Conservation (phyloP, 2,329 filamentous ascomycete species). For the Fusarium brachygibbosum region DNA sequence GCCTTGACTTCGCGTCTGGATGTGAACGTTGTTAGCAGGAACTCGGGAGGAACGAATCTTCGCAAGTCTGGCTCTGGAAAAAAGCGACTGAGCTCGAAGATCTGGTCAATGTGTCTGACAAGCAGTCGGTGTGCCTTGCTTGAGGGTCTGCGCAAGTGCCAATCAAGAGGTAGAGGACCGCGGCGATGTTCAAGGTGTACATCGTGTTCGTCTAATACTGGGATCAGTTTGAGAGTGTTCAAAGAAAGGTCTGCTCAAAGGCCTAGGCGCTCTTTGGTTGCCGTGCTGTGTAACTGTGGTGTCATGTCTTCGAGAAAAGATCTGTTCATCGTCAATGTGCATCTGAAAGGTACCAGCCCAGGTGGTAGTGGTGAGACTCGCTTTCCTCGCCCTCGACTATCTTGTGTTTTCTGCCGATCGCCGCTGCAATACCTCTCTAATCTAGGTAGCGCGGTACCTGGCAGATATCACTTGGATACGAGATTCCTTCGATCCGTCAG, state of each 20-base stretch:
- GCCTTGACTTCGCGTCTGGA: neutral
- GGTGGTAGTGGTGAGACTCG: neutral
- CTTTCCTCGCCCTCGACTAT: neutral
- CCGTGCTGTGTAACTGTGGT: neutral
- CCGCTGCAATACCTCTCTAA: neutral
- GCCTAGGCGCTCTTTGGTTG: neutral
- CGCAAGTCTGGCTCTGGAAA: neutral
- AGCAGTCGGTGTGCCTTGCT: neutral
- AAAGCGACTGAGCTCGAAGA: neutral
- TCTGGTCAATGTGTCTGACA: neutral
- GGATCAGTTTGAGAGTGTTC: neutral
- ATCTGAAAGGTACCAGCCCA: fast-evolving
- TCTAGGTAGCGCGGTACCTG: neutral
- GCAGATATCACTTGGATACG: neutral
- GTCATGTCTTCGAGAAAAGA: neutral
- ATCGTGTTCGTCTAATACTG: neutral
- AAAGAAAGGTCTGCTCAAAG: neutral
- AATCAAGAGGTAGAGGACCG: neutral
- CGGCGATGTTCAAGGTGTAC: neutral
- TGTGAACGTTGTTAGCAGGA: neutral
- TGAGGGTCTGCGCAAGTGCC: neutral
- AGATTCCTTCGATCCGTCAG: too few species aligned
- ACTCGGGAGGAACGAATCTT: too few species aligned
- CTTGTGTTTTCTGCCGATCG: too few species aligned
- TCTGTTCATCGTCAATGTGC: neutral